Percentiles rank a stretch among this genome's conserved stretches.
phyloP scores from a whole-genome alignment of 2,329 filamentous ascomycete species.

The Bipolaris cookei region DNA sequence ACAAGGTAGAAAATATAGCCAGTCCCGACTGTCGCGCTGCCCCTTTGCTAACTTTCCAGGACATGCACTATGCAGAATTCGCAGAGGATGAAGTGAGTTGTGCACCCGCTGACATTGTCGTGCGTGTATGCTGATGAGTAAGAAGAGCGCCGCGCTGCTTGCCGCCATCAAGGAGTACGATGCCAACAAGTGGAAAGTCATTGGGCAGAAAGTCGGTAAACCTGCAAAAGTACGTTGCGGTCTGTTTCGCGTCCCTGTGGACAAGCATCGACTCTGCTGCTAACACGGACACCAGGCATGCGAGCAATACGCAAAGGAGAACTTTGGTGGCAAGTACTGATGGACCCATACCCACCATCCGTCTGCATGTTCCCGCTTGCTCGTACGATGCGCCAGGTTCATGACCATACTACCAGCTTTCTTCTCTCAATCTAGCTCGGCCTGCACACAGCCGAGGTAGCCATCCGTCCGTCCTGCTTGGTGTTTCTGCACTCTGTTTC shows the following conservation, averaged over 20 bases:
- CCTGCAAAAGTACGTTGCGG: conserved; percentile 78
- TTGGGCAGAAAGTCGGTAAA: conserved; percentile 95
- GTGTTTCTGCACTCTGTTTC: conserved; percentile 32
- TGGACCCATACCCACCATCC: conserved; percentile 46
- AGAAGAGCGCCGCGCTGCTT: conserved; percentile 76
- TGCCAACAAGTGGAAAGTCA: conserved; percentile 97
- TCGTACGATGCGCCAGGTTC: conserved; percentile 38
- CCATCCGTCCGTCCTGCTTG: conserved; percentile 38
- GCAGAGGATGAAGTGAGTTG: conserved; percentile 85
- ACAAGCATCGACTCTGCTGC: conserved; percentile 14
- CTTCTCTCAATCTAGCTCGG: conserved; percentile 38
- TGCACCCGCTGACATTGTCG: conserved; percentile 2
- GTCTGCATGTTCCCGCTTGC: conserved; percentile 43
- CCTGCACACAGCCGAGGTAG: conserved; percentile 37
- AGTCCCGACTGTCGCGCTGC: conserved; percentile 18
- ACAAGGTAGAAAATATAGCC: conserved; percentile 70
- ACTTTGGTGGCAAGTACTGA: conserved; percentile 69
- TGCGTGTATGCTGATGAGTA: conserved; percentile 35
- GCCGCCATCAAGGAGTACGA: conserved; percentile 99
- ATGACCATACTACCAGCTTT: conserved; percentile 51
- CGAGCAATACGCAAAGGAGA: conserved; percentile 95
- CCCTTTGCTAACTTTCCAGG: conserved; percentile 59
- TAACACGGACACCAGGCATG: conserved; percentile 64
- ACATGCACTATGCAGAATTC: conserved; percentile 99
- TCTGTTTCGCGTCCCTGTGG: conserved; percentile 9